Evolutionary conservation across 164 flowering plant species (phyloP).

Genomic region (Tetracentron sinense): DNA sequence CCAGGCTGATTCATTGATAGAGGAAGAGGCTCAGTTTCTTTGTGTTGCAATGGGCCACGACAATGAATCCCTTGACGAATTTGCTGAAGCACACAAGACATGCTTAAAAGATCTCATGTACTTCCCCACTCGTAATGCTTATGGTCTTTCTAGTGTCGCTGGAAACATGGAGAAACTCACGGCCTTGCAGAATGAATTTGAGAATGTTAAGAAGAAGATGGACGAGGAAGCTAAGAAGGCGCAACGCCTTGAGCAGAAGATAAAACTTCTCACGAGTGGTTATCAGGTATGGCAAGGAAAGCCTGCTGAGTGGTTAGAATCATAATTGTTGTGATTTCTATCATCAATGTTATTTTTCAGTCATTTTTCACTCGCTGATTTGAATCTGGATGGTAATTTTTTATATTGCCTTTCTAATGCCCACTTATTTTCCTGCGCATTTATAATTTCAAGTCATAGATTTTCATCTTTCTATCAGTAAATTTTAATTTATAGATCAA

Average conservation of each 20-base stretch:
- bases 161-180: constrained; percentile 73
- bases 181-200: constrained; percentile 81
- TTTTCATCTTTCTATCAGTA: too few species aligned
- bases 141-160: constrained; percentile 95
- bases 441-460: too few species aligned
- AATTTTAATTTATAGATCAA: too few species aligned
- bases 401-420: not conserved
- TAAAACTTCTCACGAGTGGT: constrained; percentile 72
- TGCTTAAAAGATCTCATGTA: constrained; percentile 87
- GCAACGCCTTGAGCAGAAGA: constrained; percentile 76
- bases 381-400: not conserved
- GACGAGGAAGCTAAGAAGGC: constrained; percentile 86
- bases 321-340: not conserved
- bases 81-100: constrained; percentile 81
- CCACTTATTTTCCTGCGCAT: too few species aligned
- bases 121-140: constrained; percentile 79
- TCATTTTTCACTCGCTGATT: too few species aligned
- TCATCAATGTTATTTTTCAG: not conserved
- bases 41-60: constrained; percentile 94
- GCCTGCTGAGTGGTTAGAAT: not conserved
- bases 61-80: constrained; percentile 71
- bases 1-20: constrained; percentile 68
- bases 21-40: constrained; percentile 67
- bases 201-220: constrained; percentile 70
- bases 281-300: constrained; percentile 56